phyloP scores from a whole-genome alignment of 2,329 filamentous ascomycete genomes.

The Aphanoascus verrucosus region DNA sequence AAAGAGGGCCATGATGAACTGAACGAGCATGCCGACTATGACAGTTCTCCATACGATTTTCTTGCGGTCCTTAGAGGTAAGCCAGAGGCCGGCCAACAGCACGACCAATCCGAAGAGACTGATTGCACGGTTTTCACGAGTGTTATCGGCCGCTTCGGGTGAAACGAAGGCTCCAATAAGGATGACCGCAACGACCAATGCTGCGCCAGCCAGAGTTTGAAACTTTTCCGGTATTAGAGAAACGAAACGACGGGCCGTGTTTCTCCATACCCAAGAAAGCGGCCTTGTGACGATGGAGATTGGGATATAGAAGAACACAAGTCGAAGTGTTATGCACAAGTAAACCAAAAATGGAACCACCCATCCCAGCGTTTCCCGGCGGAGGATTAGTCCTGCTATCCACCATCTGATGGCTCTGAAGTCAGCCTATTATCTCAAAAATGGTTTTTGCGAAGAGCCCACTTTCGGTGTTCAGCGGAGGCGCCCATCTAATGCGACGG shows the following conservation, averaged over 20 bases:
- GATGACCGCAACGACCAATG: slow-evolving; percentile 58
- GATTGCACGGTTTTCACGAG: slow-evolving; percentile 64
- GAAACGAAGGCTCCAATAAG: slow-evolving; percentile 69
- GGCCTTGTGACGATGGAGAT: slow-evolving; percentile 55
- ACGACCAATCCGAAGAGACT: slow-evolving; percentile 68
- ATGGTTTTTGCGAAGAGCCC: not conserved
- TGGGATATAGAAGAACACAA: slow-evolving; percentile 64
- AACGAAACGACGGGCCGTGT: slow-evolving; percentile 50
- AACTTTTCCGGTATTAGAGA: slow-evolving; percentile 55
- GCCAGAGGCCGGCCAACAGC: slow-evolving; percentile 56
- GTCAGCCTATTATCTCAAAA: not conserved
- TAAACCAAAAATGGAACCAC: slow-evolving; percentile 74
- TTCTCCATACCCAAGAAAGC: slow-evolving; percentile 56
- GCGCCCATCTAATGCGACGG: not conserved
- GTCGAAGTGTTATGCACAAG: slow-evolving; percentile 60
- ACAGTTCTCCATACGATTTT: slow-evolving; percentile 60
- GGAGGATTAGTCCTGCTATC: slow-evolving; percentile 63
- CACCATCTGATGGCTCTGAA: slow-evolving; percentile 50
- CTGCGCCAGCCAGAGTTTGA: slow-evolving; percentile 52
- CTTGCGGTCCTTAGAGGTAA: slow-evolving; percentile 59
- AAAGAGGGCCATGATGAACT: slow-evolving; percentile 82
- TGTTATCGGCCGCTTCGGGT: slow-evolving; percentile 62
- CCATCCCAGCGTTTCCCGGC: slow-evolving; percentile 66
- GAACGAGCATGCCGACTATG: slow-evolving; percentile 76
- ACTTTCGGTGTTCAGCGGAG: not conserved